These are phyloP conservation scores for Colletotrichum sp. DNA, from an alignment of 2,329 filamentous ascomycete genomes.

Conservation along the genomic window DNA sequence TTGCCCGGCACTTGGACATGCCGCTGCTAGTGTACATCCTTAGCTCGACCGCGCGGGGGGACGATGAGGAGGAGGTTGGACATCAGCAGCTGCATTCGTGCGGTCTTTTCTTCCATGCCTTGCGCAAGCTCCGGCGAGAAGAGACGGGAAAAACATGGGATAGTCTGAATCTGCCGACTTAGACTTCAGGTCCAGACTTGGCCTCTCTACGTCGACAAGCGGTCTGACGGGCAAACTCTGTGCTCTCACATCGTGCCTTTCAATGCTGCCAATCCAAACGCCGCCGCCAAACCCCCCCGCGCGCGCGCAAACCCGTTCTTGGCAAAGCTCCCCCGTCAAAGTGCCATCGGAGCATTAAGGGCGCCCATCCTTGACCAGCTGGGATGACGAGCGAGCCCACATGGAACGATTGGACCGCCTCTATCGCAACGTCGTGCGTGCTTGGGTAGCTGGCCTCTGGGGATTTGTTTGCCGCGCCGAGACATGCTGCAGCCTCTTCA, in stretches of 20 bases:
- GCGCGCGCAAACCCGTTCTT: not conserved
- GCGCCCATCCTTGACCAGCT: not conserved
- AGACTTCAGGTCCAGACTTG: not conserved
- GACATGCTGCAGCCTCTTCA: slow-evolving; percentile 19
- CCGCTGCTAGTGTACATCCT: not conserved
- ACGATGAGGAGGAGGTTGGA: not conserved
- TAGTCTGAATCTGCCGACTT: not conserved
- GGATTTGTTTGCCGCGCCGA: not conserved
- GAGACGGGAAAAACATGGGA: not conserved
- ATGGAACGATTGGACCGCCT: slow-evolving; percentile 1
- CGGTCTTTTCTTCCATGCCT: not conserved
- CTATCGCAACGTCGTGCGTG: not conserved
- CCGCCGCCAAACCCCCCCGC: too few species aligned
- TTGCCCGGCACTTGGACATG: not conserved
- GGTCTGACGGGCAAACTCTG: not conserved
- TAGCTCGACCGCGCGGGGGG: not conserved
- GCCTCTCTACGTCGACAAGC: not conserved
- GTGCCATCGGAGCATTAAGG: not conserved
- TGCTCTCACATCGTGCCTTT: not conserved
- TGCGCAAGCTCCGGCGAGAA: not conserved
- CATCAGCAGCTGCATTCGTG: not conserved
- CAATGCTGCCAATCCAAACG: not conserved
- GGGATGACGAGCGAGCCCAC: not conserved
- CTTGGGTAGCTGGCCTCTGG: not conserved
- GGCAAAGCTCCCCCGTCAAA: not conserved